These are phyloP conservation scores for Fusarium papillatum DNA, from an alignment of 2,329 filamentous ascomycete genomes.

Conservation along the genomic window DNA sequence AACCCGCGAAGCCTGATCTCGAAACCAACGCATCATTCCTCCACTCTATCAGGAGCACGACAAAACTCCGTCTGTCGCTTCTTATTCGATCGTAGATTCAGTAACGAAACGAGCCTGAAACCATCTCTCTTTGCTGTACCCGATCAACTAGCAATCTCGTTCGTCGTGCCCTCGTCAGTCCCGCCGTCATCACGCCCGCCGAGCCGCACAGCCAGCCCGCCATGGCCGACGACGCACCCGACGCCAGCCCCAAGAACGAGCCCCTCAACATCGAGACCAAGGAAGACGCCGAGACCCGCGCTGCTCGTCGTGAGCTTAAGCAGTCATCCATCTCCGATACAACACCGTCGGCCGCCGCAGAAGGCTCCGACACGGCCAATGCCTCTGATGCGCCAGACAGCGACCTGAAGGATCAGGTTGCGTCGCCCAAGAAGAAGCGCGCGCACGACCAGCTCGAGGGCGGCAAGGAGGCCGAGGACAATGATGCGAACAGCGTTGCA, in stretches of 20 bases:
- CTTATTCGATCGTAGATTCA: not conserved
- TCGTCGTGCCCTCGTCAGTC: constrained; percentile 14
- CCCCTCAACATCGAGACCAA: constrained; percentile 51
- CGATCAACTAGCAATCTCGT: constrained; percentile 8
- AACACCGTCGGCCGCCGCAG: constrained; percentile 38
- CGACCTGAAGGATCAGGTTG: constrained; percentile 61
- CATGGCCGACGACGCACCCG: constrained; percentile 61
- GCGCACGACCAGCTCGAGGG: constrained; percentile 71
- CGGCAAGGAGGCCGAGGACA: constrained; percentile 56
- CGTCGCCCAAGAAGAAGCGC: constrained; percentile 77
- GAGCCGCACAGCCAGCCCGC: constrained; percentile 37
- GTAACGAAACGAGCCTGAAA: not conserved
- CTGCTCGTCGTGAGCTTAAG: constrained; percentile 74
- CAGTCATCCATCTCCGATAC: constrained; percentile 73
- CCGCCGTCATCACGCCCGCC: constrained; percentile 33
- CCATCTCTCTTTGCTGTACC: not conserved
- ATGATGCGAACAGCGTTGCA: constrained; percentile 57
- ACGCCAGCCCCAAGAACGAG: constrained; percentile 56
- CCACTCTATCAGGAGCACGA: constrained; percentile 5
- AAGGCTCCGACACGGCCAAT: constrained; percentile 42
- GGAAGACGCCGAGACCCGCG: constrained; percentile 75
- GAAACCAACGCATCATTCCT: constrained; percentile 21
- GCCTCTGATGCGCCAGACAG: constrained; percentile 51
- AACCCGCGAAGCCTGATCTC: constrained; percentile 34
- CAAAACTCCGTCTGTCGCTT: not conserved